Evolutionary conservation across 2,329 filamentous ascomycete genomes (phyloP).

Genomic region (Gyromitra esculenta): DNA sequence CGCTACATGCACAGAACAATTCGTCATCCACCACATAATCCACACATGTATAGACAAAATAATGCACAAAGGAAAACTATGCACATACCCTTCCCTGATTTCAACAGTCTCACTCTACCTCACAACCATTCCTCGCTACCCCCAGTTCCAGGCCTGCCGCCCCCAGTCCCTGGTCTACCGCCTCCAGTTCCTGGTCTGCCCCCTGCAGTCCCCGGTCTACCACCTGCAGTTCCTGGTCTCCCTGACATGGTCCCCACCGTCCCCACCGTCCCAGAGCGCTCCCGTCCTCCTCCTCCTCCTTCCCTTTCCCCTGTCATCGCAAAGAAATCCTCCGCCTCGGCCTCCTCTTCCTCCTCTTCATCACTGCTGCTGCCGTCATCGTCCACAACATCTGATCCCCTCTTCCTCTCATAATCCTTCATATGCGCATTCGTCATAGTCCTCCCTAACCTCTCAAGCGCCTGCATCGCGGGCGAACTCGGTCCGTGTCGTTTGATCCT

Average conservation of each 20-base stretch:
- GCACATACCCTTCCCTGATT: background rate
- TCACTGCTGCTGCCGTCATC: slow-evolving; percentile 52
- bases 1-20: background rate
- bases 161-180: background rate
- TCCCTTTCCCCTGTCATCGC: slow-evolving; percentile 34
- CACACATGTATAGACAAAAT: slow-evolving; percentile 15
- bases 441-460: slow-evolving; percentile 53
- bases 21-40: slow-evolving; percentile 25
- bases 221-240: slow-evolving; percentile 10
- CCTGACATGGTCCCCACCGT: slow-evolving; percentile 6
- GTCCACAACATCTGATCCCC: slow-evolving; percentile 59
- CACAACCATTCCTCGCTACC: background rate
- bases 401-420: slow-evolving; percentile 89
- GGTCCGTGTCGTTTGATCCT: slow-evolving; percentile 54
- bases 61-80: slow-evolving; percentile 1
- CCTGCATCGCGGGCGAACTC: slow-evolving; percentile 55
- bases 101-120: background rate
- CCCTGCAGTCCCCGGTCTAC: slow-evolving; percentile 6
- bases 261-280: background rate
- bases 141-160: background rate
- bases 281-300: background rate
- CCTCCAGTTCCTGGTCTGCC: background rate
- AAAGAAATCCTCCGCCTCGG: slow-evolving; percentile 54
- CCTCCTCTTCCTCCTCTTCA: slow-evolving; percentile 59
- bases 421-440: slow-evolving; percentile 82